These are phyloP conservation scores for Serendipita vermifera DNA, from an alignment of 768 basidiomycete genomes.

Conservation along the genomic window DNA sequence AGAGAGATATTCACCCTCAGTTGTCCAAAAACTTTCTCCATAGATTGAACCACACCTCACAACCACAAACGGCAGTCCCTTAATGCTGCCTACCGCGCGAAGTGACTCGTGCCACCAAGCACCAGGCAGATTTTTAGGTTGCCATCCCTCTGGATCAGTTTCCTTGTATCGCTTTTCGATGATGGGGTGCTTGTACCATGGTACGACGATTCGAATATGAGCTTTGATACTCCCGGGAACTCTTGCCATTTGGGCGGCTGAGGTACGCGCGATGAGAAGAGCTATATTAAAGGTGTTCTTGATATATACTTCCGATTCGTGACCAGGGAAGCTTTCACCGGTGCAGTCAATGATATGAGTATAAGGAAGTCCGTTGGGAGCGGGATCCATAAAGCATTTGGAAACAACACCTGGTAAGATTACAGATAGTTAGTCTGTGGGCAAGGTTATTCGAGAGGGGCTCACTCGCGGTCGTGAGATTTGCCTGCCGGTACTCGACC, in stretches of 20 bases:
- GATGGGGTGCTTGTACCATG: constrained; percentile 56
- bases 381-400: constrained; percentile 50
- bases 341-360: constrained; percentile 77
- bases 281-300: constrained; percentile 59
- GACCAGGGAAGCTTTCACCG: constrained; percentile 64
- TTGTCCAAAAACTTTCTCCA: constrained; percentile 69
- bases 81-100: constrained; percentile 18
- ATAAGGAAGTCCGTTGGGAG: constrained; percentile 49
- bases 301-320: constrained; percentile 70
- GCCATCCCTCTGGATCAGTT: constrained; percentile 41
- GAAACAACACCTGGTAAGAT: constrained; percentile 44
- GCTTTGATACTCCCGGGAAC: constrained; percentile 69
- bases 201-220: constrained; percentile 63
- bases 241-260: constrained; percentile 64
- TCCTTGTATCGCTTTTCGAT: constrained; percentile 55
- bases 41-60: constrained; percentile 63
- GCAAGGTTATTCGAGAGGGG: constrained; percentile 9
- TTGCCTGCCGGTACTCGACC: constrained; percentile 73
- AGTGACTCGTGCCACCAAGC: constrained; percentile 85
- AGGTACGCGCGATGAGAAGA: constrained; percentile 56
- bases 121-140: constrained; percentile 56
- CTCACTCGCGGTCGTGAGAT: constrained; percentile 61
- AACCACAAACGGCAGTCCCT: constrained; percentile 43
- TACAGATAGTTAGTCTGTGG: constrained; percentile 11
- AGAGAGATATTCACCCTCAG: too few relatives aligned